Evolutionary conservation across 2,329 filamentous ascomycete species (phyloP).

Genomic region (Xylariaceae sp.): DNA sequence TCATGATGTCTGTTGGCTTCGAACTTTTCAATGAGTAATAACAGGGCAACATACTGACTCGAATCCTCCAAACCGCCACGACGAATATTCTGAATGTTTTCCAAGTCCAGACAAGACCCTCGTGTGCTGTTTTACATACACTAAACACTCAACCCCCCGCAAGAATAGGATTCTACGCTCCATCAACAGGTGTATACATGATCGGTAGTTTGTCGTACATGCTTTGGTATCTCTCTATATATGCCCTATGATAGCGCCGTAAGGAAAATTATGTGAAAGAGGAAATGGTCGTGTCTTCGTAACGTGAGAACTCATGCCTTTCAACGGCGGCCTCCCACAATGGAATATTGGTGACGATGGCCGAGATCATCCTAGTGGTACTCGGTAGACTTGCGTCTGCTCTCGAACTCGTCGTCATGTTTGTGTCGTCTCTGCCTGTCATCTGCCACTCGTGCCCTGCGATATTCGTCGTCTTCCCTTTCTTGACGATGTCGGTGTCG

Average conservation of each 20-base stretch:
- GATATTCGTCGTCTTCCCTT: slow-evolving; percentile 31
- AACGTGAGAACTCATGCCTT: background rate
- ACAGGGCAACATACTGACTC: background rate
- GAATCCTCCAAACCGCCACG: background rate
- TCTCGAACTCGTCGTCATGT: slow-evolving; percentile 25
- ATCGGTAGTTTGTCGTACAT: slow-evolving; percentile 17
- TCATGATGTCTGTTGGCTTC: too few relatives aligned
- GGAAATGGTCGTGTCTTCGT: slow-evolving; percentile 10
- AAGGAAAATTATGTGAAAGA: slow-evolving; percentile 6
- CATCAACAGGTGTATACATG: slow-evolving; percentile 15
- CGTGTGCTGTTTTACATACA: slow-evolving; percentile 13
- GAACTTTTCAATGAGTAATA: background rate
- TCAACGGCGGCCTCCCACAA: slow-evolving; percentile 12
- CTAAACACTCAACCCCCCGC: background rate
- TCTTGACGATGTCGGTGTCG: slow-evolving; percentile 29
- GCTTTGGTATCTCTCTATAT: slow-evolving; percentile 24
- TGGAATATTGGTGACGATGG: slow-evolving; percentile 25
- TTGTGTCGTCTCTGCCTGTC: slow-evolving; percentile 27
- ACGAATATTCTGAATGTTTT: slow-evolving; percentile 1
- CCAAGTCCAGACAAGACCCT: background rate
- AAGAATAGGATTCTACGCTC: slow-evolving; percentile 2
- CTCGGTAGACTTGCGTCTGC: slow-evolving; percentile 26
- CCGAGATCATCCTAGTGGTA: slow-evolving; percentile 21
- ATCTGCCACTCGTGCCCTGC: slow-evolving; percentile 22
- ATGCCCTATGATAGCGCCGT: slow-evolving; percentile 6